Evolutionary conservation across 164 flowering plant species (phyloP), one percentile per base, ranked within the genome.

Genomic region (Tinospora cordifolia): DNA sequence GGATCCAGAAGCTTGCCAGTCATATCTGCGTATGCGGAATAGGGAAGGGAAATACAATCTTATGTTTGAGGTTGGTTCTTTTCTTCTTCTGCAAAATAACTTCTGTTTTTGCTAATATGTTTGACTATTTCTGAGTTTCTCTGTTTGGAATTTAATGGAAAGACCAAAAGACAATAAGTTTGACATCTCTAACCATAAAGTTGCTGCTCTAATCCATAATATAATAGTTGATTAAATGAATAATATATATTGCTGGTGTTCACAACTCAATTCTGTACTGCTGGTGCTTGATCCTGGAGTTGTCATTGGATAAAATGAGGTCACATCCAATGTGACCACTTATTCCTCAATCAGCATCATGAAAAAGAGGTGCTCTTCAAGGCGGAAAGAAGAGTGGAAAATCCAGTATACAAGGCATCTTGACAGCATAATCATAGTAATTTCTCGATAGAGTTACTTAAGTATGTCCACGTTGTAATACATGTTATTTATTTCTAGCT

Each of bases 1-100:
- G 85, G 97, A 94, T 84, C 91, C 98, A 65, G 97, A 94, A 82
- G 83, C 95, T 46, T 94, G 98, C 81, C 97, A 94, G 78, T 94
- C 98, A 69, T 92, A 94, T 84, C 71, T 94, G 76, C 82, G 98
- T 80, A 92, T 94, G 98, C 82, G 95, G 41, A 92, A 94, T 70
- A 89, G 83, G 76, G 98, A 94, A 75, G 99, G 97, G 64, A 94
- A 90, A 76, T 92, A 92, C 82, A 90, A 83, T 80, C 97, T 92
- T 63, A 95, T 95, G 98, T 92, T 95, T 82, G 96, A 92, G 97
- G 97, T 92, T 71, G 70, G 83, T 34, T 47, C 49, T 8, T 27
- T 26, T 26, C 47, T 22, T 44, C 17, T 54, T 54, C n/a, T n/a
- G 19, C 22, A n/a, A 19, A 54, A 19, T 7, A 54, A 54, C 21